Conservation (phyloP, 176 grass and related monocot genomes). For the Elymus sibiricus region DNA sequence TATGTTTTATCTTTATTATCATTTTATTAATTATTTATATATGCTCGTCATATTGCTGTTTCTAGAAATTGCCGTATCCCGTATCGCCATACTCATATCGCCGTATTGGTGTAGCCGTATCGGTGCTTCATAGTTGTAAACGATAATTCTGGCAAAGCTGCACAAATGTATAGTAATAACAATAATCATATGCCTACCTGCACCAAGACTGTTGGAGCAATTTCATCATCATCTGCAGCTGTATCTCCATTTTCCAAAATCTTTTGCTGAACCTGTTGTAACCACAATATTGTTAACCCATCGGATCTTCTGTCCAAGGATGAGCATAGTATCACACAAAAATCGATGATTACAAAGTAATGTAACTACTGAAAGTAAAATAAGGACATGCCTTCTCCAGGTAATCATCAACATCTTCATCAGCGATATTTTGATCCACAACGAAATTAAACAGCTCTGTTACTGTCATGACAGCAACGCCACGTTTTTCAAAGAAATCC, state of each 20-base stretch:
- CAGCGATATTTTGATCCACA: conserved; percentile 67
- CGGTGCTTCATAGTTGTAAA: background rate
- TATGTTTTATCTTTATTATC: too few species aligned
- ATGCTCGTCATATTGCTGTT: too few species aligned
- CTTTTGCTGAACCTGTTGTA: conserved; percentile 75
- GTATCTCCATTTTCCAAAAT: conserved; percentile 64
- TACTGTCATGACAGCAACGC: conserved; percentile 79
- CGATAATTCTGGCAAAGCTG: background rate
- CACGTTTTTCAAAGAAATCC: conserved; percentile 91
- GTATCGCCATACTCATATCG: too few species aligned
- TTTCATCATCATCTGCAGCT: conserved; percentile 53
- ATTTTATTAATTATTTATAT: too few species aligned
- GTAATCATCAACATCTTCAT: conserved; percentile 82
- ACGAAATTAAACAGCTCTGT: conserved; percentile 89
- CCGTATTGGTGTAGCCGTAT: too few species aligned
- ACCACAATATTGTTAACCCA: conserved; percentile 17
- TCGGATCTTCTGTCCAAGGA: background rate
- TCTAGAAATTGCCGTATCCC: too few species aligned
- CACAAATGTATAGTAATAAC: background rate
- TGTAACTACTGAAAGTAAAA: conserved; percentile 7
- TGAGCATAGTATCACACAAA: background rate
- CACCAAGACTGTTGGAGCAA: conserved; percentile 72
- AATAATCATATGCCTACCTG: conserved; percentile 51
- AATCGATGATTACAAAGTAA: background rate
- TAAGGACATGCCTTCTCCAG: conserved; percentile 69